phyloP scores from a whole-genome alignment of 805 yeast genomes.

The Groenewaldozyma salmanticensis region DNA sequence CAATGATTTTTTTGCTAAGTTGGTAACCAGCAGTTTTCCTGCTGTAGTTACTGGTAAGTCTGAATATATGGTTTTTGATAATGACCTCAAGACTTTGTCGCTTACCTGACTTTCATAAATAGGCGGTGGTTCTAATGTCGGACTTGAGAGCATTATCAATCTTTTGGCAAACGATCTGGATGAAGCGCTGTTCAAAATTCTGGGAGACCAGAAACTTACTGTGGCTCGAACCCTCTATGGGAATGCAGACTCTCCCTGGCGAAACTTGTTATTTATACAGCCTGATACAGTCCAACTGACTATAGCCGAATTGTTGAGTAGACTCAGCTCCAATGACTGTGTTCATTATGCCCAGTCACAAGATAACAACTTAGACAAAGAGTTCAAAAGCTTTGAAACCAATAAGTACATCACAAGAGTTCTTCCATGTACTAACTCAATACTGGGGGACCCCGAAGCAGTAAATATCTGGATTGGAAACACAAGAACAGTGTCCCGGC shows the following conservation, averaged over 20 bases:
- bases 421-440: slow-evolving; percentile 4
- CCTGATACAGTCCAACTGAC: slow-evolving; percentile 22
- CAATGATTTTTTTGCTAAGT: neutral
- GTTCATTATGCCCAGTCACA: slow-evolving; percentile 31
- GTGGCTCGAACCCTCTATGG: slow-evolving; percentile 29
- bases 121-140: no score
- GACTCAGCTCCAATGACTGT: neutral
- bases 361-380: slow-evolving; percentile 26
- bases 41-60: neutral
- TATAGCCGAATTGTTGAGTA: slow-evolving; percentile 15
- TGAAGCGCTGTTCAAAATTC: neutral
- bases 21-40: neutral
- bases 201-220: no score
- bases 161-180: neutral
- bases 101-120: no score
- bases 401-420: neutral
- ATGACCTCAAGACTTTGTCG: no score
- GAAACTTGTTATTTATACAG: slow-evolving; percentile 22
- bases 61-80: no score
- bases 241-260: slow-evolving; percentile 31
- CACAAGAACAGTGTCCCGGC: slow-evolving; percentile 23
- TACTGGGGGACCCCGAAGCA: slow-evolving; percentile 25
- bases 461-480: slow-evolving; percentile 33
- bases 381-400: slow-evolving; percentile 15
- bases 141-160: neutral